Conservation (phyloP, 2,329 filamentous ascomycete species). For the Sarocladium strictum region DNA sequence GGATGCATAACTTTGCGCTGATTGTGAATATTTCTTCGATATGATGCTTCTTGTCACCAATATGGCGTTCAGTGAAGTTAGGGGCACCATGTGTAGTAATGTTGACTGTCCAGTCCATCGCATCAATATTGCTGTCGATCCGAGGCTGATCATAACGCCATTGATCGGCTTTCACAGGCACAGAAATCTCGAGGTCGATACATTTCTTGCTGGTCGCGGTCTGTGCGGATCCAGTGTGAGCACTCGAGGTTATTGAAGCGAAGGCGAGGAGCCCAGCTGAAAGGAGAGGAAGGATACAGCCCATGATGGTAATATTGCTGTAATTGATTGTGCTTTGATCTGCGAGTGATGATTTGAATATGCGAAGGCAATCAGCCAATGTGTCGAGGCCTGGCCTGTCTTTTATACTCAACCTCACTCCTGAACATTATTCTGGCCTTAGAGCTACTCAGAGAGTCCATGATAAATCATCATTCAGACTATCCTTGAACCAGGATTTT, state of each 20-base stretch:
- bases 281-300: background rate
- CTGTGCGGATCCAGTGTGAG: background rate
- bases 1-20: slow-evolving; percentile 3
- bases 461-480: too few relatives aligned
- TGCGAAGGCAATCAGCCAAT: too few relatives aligned
- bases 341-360: too few relatives aligned
- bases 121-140: slow-evolving; percentile 6
- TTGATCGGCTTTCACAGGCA: background rate
- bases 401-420: too few relatives aligned
- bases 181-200: background rate
- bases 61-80: background rate
- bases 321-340: background rate
- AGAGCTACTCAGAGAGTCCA: too few relatives aligned
- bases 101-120: slow-evolving; percentile 8
- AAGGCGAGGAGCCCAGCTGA: background rate
- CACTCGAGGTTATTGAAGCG: background rate
- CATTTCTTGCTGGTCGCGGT: background rate
- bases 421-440: too few relatives aligned
- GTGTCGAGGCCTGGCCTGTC: too few relatives aligned
- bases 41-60: background rate
- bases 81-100: background rate
- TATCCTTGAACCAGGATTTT: too few relatives aligned
- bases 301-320: background rate
- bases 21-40: background rate
- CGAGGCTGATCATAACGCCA: slow-evolving; percentile 4